phyloP scores from a whole-genome alignment of 2,329 filamentous ascomycete genomes.

The Pseudocercospora fuligena region DNA sequence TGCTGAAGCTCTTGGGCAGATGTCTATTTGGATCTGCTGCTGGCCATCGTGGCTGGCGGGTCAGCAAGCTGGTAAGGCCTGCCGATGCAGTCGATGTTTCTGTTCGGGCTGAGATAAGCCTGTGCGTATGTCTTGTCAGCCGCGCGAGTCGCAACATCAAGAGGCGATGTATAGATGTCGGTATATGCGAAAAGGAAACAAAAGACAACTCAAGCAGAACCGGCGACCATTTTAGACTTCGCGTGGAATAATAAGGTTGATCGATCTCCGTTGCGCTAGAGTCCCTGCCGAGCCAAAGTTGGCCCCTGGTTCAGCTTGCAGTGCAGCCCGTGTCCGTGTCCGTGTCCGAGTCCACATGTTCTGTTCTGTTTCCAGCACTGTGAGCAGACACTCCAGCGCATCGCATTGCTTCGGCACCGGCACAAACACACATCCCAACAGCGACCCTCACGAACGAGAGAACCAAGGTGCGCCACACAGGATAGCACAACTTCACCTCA shows the following conservation, averaged over 20 bases:
- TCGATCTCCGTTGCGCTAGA: background rate
- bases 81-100: background rate
- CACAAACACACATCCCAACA: background rate
- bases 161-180: background rate
- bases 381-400: background rate
- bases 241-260: background rate
- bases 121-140: background rate
- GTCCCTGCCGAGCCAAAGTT: background rate
- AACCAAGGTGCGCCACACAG: background rate
- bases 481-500: background rate
- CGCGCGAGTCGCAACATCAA: conserved; percentile 12
- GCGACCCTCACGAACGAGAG: conserved; percentile 1
- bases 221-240: background rate
- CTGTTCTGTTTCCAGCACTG: too few species aligned
- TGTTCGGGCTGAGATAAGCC: background rate
- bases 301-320: background rate
- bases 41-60: background rate
- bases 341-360: too few species aligned
- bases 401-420: background rate
- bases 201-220: background rate
- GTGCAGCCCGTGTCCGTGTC: too few species aligned
- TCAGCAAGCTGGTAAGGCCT: background rate
- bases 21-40: background rate
- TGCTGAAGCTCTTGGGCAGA: conserved; percentile 19
- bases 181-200: background rate